phyloP scores from a whole-genome alignment of 345 rosid species.

The Psidium friedrichsthalianum region DNA sequence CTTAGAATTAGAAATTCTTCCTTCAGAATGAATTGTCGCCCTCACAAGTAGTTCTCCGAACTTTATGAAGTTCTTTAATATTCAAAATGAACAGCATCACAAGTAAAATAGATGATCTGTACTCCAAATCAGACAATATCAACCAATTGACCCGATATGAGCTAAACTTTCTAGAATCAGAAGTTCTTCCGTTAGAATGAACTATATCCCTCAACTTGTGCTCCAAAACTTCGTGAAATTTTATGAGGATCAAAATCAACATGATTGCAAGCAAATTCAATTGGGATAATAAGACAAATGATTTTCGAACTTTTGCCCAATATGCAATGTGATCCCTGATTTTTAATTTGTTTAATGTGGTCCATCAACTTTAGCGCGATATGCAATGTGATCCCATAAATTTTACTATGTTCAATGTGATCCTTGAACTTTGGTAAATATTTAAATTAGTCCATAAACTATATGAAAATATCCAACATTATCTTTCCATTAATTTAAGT shows the following conservation, averaged over 20 bases:
- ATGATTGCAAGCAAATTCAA: too few species aligned
- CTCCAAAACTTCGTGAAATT: background rate
- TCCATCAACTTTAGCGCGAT: too few species aligned
- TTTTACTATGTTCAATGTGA: too few species aligned
- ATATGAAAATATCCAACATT: too few species aligned
- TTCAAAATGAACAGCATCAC: background rate
- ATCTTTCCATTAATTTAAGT: too few species aligned
- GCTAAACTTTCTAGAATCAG: background rate
- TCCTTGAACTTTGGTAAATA: too few species aligned
- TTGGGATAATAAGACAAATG: too few species aligned
- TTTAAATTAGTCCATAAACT: too few species aligned
- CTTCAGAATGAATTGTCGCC: background rate
- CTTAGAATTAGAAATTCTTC: background rate
- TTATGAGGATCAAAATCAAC: background rate
- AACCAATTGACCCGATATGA: background rate
- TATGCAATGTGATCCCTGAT: too few species aligned
- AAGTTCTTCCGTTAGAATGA: background rate
- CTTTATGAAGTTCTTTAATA: background rate
- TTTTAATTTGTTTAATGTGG: too few species aligned
- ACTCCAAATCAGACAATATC: background rate
- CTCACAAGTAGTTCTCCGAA: background rate
- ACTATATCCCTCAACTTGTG: background rate
- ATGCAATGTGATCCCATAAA: too few species aligned
- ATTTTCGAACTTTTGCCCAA: too few species aligned
- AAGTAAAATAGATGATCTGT: background rate